Evolutionary conservation across 352 stramenopile species (phyloP), one percentile per base, ranked within the genome.

Genomic region (Stephanocyclus meneghinianus): DNA sequence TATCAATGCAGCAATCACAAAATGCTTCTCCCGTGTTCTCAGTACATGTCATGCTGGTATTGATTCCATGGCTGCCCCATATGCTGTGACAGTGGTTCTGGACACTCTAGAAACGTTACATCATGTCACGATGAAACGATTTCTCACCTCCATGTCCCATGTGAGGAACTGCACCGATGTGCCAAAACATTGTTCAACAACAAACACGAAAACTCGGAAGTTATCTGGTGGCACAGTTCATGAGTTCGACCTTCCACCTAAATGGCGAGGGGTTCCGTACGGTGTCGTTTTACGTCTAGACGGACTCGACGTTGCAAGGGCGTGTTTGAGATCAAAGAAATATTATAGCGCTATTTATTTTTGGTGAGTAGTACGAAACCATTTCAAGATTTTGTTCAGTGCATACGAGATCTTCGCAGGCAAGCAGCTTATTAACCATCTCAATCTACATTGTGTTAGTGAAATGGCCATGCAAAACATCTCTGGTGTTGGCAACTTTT

Each of bases 261-360:
- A 81, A 62, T 94, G 90, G 90, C 57, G 77, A 76, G 90, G 90
- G 42, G 71, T 92, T 60, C 81, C 86, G 62, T 93, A 86, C 74
- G 88, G 90, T 32, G 65, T 89, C 59, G 87, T 91, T 26, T 57
- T 94, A 26, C 76, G 78, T n/a, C 59, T 94, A 37, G 76, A 85
- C 73, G 90, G 90, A 45, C 65, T 91, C 21, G 61, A 85, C 68
- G 70, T 93, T 60, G 86, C 87, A 30, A 57, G 68, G 37, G 87
- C 87, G 29, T 93, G 87, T 64, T 81, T 91, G 18, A 50, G 78
- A 50, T 56, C 80, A 10, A 85, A 87, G 42, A 68, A 78, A 26
- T 92, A 85, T 77, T 80, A 80, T 44, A 89, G 81, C 56, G 85
- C 87, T 40, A 68, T 94, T 29, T 91, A 91, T 67, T 94, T 91